Conservation (phyloP, 257 asterid genomes). For the Buddleja alternifolia region DNA sequence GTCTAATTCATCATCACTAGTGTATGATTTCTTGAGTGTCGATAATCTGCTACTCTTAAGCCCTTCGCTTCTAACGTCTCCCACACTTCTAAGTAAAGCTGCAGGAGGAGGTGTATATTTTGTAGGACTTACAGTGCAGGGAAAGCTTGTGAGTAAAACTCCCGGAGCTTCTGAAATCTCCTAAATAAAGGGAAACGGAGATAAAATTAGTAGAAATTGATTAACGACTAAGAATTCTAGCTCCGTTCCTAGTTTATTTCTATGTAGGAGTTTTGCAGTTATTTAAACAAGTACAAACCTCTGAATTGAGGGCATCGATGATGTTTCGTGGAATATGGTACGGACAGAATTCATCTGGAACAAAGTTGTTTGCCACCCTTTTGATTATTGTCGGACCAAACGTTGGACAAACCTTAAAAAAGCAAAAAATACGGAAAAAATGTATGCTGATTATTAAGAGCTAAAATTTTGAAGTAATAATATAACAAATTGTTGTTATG, state of each 20-base stretch:
- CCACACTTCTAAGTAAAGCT: constrained; percentile 53
- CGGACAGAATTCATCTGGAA: constrained; percentile 93
- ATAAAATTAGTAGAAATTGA: background rate
- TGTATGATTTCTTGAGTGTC: constrained; percentile 58
- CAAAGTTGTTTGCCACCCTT: constrained; percentile 62
- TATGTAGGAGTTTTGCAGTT: background rate
- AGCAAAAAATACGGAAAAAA: background rate
- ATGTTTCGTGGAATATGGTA: constrained; percentile 73
- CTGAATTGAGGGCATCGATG: constrained; percentile 59
- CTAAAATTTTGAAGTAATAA: background rate
- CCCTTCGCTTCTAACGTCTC: constrained; percentile 61
- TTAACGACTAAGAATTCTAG: background rate
- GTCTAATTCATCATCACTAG: constrained; percentile 84
- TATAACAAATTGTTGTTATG: background rate
- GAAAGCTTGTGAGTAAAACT: constrained; percentile 46
- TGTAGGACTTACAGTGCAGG: constrained; percentile 55
- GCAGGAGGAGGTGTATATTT: constrained; percentile 73
- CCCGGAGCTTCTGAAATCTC: constrained; percentile 41
- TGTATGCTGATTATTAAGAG: constrained; percentile 7
- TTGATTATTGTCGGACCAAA: constrained; percentile 73
- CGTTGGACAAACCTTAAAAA: constrained; percentile 73
- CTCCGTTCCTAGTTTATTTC: too few species aligned
- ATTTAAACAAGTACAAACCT: constrained; percentile 52
- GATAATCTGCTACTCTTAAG: constrained; percentile 47
- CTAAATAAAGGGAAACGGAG: constrained; percentile 35